Evolutionary conservation across 352 stramenopile species (phyloP).

Genomic region (Phytophthora sp.): DNA sequence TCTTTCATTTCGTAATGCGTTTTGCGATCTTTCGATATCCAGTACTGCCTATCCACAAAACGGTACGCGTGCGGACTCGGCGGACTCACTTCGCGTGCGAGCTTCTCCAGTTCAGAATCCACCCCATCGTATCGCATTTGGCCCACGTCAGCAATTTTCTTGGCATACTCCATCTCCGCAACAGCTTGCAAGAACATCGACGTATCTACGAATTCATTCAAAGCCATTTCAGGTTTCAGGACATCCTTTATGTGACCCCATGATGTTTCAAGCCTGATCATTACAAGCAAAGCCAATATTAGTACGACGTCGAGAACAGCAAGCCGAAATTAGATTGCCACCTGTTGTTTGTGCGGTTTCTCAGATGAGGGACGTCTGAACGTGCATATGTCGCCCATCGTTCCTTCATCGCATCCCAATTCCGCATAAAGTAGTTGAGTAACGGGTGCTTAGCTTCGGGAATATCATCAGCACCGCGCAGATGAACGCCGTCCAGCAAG

Average conservation of each 20-base stretch:
- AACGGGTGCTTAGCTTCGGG: constrained; percentile 3
- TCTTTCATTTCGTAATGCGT: constrained; percentile 6
- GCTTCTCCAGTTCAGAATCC: neutral
- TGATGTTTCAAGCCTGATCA: neutral
- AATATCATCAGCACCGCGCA: neutral
- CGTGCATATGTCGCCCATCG: neutral
- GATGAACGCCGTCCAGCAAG: neutral
- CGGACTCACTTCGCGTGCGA: neutral
- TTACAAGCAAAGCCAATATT: neutral
- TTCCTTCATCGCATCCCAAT: constrained; percentile 16
- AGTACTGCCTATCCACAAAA: constrained; percentile 10
- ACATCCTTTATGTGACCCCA: neutral
- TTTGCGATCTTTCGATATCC: neutral
- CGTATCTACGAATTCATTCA: neutral
- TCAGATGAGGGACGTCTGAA: neutral
- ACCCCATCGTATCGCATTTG: neutral
- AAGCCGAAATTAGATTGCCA: too few species aligned
- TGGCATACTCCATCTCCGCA: neutral
- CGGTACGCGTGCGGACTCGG: constrained; percentile 8
- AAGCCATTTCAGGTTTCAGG: neutral
- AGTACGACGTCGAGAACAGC: too few species aligned
- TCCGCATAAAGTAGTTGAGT: constrained; percentile 12
- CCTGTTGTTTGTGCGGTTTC: neutral
- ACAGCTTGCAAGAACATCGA: neutral
- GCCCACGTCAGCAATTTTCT: neutral